Evolutionary conservation across 495 filamentous ascomycete genomes (phyloP), one percentile per base, ranked within the genome.

Genomic region (Aspergillus carlsbadensis): DNA sequence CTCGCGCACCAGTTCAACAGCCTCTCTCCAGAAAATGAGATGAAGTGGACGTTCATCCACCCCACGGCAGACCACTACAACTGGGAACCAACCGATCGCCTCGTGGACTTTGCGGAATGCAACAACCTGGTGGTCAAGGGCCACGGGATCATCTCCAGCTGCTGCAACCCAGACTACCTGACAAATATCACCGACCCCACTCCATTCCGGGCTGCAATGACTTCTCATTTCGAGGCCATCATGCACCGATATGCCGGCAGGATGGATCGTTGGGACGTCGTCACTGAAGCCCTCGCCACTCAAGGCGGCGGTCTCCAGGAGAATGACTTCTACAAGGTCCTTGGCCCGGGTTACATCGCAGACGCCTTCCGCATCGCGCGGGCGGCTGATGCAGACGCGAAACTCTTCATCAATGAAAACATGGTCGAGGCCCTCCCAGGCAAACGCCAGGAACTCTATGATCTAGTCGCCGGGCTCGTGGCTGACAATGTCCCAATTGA

Each of bases 91-190:
- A 24, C 31, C 42, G 42, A 45, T 22, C 42, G 42, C 11, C 42
- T 45, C 2, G 42, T 45, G 2, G 8, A 26, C 2, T 45, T 45
- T 22, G 42, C 42, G 6, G 42, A 45, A 45, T 20, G 6, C 3
- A 4, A 58, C 31, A 17, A 52, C 18, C 52, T 58, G 56, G 39
- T 53, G 29, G 48, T 58, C 31, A 58, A 58, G 39, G 56, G 56
- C 21, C 56, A 58, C 14, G 56, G 56, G 18, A 39, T 58, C 20
- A 58, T 58, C 47, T 58, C 56, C 22, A 42, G 56, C 56, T 58
- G 56, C 56, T 58, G 56, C 40, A 58, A 58, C 48, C 56, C 56
- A 10, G 56, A 58, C 33, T 58, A 20, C 56, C 20, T 58, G 39
- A 21, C 46, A 29, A 58, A 58, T 29, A 52, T 58, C 56, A 58